phyloP scores from a whole-genome alignment of 1,284 basidiomycete genomes.

The Ustilago crameri region DNA sequence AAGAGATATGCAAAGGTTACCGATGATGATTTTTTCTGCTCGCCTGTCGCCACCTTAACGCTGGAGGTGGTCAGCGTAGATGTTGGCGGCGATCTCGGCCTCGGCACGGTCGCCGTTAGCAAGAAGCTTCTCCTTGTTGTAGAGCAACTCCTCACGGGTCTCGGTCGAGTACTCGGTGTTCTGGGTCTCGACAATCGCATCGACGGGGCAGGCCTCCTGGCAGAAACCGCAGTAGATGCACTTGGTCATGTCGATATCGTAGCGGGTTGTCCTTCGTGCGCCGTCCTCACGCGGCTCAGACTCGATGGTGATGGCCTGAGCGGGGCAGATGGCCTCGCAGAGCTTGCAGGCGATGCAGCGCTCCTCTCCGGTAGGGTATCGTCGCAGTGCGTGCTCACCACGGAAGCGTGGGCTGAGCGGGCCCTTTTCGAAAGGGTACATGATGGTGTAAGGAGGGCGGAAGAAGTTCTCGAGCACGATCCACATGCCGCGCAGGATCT shows the following conservation, averaged over 20 bases:
- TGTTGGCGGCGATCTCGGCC: slow-evolving; percentile 75
- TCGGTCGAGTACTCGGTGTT: slow-evolving; percentile 83
- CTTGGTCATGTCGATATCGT: slow-evolving; percentile 91
- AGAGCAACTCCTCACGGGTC: slow-evolving; percentile 96
- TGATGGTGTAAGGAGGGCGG: slow-evolving; percentile 97
- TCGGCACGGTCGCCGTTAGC: slow-evolving; percentile 96
- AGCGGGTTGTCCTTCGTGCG: slow-evolving; percentile 95
- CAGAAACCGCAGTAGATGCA: slow-evolving; percentile 68
- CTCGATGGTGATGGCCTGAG: slow-evolving; percentile 99
- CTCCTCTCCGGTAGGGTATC: slow-evolving; percentile 98
- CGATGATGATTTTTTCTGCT: neutral
- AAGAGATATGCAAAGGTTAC: slow-evolving; percentile 4
- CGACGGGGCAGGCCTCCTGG: slow-evolving; percentile 95
- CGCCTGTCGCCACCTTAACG: slow-evolving; percentile 37
- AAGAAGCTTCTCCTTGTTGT: slow-evolving; percentile 94
- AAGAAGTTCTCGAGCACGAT: slow-evolving; percentile 98
- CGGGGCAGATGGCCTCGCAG: slow-evolving; percentile 98
- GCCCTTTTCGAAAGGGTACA: slow-evolving; percentile 82
- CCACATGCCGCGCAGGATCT: slow-evolving; percentile 98
- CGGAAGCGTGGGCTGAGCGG: slow-evolving; percentile 97
- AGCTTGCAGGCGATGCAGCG: slow-evolving; percentile 98
- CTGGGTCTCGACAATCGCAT: slow-evolving; percentile 95
- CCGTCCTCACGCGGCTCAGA: slow-evolving; percentile 95
- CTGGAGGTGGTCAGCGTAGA: slow-evolving; percentile 64
- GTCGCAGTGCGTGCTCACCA: slow-evolving; percentile 96